These are phyloP conservation scores for Candida bentonensis DNA, from an alignment of 805 yeast species.

Conservation along the genomic window DNA sequence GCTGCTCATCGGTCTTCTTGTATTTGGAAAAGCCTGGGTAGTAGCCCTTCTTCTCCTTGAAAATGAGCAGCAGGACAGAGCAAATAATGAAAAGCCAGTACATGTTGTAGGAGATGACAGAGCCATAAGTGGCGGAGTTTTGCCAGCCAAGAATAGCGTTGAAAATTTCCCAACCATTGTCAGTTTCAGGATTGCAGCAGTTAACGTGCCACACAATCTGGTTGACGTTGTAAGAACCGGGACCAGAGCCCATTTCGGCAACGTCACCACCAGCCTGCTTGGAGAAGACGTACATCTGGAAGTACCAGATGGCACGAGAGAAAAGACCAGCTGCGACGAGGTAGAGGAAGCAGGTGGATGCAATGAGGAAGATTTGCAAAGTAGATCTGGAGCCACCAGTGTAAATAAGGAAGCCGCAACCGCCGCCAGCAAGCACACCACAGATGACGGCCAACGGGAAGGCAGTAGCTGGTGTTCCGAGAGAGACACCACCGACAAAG, in stretches of 20 bases:
- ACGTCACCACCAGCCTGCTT: constrained; percentile 84
- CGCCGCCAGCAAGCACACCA: constrained; percentile 69
- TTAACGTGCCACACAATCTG: constrained; percentile 89
- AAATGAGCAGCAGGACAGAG: constrained; percentile 48
- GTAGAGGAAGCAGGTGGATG: constrained; percentile 80
- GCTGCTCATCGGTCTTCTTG: constrained; percentile 28
- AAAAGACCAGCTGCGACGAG: constrained; percentile 85
- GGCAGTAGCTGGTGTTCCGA: constrained; percentile 47
- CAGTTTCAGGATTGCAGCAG: constrained; percentile 89
- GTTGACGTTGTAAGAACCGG: constrained; percentile 80
- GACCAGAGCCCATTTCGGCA: constrained; percentile 82
- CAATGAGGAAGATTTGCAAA: constrained; percentile 74
- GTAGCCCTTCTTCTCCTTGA: constrained; percentile 75
- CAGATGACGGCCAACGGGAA: constrained; percentile 89
- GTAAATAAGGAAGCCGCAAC: constrained; percentile 59
- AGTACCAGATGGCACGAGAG: constrained; percentile 86
- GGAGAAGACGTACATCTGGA: constrained; percentile 56
- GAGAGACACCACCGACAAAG: constrained; percentile 91
- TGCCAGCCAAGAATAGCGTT: constrained; percentile 95
- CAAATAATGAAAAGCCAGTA: constrained; percentile 69
- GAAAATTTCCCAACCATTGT: constrained; percentile 95
- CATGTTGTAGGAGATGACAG: constrained; percentile 73
- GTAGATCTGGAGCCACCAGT: constrained; percentile 71
- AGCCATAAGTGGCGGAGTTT: constrained; percentile 88
- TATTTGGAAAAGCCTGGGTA: constrained; percentile 46